These are phyloP conservation scores for Trypanosoma scelopori DNA, from an alignment of 208 protist species.

Conservation along the genomic window DNA sequence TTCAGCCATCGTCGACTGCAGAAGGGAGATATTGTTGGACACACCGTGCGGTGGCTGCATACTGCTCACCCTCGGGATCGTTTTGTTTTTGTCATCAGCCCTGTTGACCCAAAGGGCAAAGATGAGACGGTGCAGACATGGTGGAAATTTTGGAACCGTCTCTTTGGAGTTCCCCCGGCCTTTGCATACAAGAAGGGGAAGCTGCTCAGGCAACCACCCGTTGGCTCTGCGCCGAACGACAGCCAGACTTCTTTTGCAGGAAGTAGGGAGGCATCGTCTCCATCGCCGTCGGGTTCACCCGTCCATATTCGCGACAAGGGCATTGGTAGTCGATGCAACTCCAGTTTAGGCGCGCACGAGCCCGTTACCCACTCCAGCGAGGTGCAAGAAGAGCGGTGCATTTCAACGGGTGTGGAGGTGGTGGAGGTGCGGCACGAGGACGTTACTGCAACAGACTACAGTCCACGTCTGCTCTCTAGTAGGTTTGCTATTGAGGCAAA, in stretches of 20 bases:
- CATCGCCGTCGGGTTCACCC: neutral
- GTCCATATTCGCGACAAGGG: too few species aligned
- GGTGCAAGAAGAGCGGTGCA: too few species aligned
- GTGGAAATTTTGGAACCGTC: constrained; percentile 9
- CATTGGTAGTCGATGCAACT: too few species aligned
- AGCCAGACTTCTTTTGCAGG: neutral
- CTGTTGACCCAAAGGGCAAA: constrained; percentile 34
- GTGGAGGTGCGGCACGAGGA: constrained; percentile 64
- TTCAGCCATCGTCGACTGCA: constrained; percentile 61
- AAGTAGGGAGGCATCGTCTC: neutral
- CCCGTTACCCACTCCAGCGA: too few species aligned
- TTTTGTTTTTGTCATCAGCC: constrained; percentile 73
- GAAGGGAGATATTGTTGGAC: constrained; percentile 58
- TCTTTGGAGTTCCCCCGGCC: constrained; percentile 35
- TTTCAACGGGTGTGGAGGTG: constrained; percentile 49
- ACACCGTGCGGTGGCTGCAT: constrained; percentile 70
- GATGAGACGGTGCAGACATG: constrained; percentile 3
- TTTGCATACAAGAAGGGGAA: constrained; percentile 43
- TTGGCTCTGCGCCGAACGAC: constrained; percentile 11
- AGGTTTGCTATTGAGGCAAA: constrained; percentile 70
- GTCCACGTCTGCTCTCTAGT: constrained; percentile 48
- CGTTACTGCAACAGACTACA: constrained; percentile 74
- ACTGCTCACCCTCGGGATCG: constrained; percentile 48
- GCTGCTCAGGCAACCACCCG: constrained; percentile 14
- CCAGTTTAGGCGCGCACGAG: too few species aligned